Evolutionary conservation across 345 rosid species (phyloP).

Genomic region (Citrus australasica): DNA sequence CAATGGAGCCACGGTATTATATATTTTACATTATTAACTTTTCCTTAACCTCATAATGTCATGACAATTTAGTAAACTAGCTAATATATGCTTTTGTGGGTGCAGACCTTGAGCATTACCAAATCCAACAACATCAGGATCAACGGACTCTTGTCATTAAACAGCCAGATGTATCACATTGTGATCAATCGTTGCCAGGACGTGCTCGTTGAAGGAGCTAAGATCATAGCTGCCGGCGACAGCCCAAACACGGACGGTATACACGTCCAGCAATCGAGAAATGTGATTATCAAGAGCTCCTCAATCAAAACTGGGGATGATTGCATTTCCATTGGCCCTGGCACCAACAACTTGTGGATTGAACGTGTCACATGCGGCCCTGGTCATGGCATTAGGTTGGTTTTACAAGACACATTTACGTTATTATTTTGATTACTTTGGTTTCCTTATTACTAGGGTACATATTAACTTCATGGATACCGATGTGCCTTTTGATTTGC

Average conservation of each 20-base stretch:
- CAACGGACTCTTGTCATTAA: constrained; percentile 15
- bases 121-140: constrained; percentile 22
- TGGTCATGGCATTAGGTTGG: constrained; percentile 32
- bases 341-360: constrained; percentile 19
- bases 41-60: neutral
- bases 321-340: constrained; percentile 29
- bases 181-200: constrained; percentile 20
- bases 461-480: too few species aligned
- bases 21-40: neutral
- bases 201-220: constrained; percentile 9
- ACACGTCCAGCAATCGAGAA: constrained; percentile 22
- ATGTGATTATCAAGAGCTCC: constrained; percentile 9
- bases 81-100: neutral
- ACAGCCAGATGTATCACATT: constrained; percentile 29
- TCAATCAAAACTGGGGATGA: constrained; percentile 29
- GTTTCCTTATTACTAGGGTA: too few species aligned
- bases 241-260: constrained; percentile 37
- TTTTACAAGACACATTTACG: too few species aligned
- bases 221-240: constrained; percentile 1
- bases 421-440: too few species aligned
- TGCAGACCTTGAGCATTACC: constrained; percentile 23
- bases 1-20: constrained; percentile 10
- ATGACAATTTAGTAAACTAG: too few species aligned
- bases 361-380: constrained; percentile 33
- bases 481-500: constrained; percentile 1